phyloP scores from a whole-genome alignment of 257 asterid species.

The Solanum peruvianum region DNA sequence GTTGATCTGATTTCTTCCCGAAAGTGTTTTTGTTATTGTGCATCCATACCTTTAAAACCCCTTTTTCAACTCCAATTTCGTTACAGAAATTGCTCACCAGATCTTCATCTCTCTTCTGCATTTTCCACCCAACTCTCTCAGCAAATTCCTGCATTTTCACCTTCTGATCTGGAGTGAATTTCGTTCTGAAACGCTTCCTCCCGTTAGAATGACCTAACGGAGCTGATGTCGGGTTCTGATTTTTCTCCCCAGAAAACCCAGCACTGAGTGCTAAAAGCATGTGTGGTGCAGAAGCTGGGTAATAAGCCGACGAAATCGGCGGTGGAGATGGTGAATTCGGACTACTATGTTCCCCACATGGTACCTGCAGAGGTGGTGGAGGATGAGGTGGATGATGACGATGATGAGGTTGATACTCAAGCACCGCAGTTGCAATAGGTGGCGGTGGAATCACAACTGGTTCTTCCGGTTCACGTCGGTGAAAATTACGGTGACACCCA shows the following conservation, averaged over 20 bases:
- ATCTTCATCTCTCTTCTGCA: constrained; percentile 70
- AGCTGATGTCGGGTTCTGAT: constrained; percentile 14
- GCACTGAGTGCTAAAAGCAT: constrained; percentile 71
- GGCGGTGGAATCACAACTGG: constrained; percentile 4
- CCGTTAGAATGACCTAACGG: constrained; percentile 11
- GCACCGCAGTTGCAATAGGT: constrained; percentile 34
- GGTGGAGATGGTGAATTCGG: constrained; percentile 90
- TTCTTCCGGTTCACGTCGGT: constrained; percentile 91
- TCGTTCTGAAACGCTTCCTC: constrained; percentile 65
- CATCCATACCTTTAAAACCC: constrained; percentile 91
- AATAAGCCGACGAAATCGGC: constrained; percentile 89
- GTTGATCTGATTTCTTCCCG: constrained; percentile 36
- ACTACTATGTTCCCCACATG: constrained; percentile 28
- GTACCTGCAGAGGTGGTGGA: constrained; percentile 9
- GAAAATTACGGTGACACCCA: constrained; percentile 97
- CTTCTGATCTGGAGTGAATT: constrained; percentile 58
- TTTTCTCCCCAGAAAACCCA: constrained; percentile 26
- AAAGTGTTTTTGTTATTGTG: constrained; percentile 66
- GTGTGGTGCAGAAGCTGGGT: constrained; percentile 80
- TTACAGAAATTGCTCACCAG: constrained; percentile 38
- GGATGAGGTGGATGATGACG: constrained; percentile 95
- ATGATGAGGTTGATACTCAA: constrained; percentile 86
- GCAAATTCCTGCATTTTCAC: constrained; percentile 67
- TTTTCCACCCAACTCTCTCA: constrained; percentile 58
- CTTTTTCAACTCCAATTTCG: constrained; percentile 49